These are phyloP conservation scores for Hypoxylon sp. DNA, from an alignment of 2,329 filamentous ascomycete species.

Conservation along the genomic window DNA sequence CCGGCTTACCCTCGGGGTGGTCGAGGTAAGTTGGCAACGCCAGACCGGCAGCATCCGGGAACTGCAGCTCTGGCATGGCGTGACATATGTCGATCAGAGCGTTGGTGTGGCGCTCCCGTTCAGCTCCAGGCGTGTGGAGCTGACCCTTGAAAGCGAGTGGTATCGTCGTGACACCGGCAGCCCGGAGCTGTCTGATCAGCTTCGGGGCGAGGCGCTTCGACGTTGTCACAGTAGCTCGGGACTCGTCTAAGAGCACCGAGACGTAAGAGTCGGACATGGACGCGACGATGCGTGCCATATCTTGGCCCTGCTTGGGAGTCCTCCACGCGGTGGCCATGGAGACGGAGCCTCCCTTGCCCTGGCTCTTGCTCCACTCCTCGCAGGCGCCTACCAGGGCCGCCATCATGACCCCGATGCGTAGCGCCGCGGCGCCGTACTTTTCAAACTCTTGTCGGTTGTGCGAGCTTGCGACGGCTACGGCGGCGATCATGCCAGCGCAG, in stretches of 20 bases:
- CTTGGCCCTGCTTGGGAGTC: slow-evolving; percentile 23
- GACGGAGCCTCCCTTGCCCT: slow-evolving; percentile 26
- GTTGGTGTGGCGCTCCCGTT: slow-evolving; percentile 20
- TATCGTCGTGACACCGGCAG: slow-evolving; percentile 26
- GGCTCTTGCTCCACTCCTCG: slow-evolving; percentile 37
- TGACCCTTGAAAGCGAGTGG: slow-evolving; percentile 5
- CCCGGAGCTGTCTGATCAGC: slow-evolving; percentile 40
- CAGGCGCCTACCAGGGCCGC: slow-evolving; percentile 49
- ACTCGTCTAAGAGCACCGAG: slow-evolving; percentile 49
- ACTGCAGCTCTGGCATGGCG: slow-evolving; percentile 41
- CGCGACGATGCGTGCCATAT: slow-evolving; percentile 23
- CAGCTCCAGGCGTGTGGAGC: background rate
- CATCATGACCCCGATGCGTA: slow-evolving; percentile 50
- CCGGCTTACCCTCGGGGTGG: slow-evolving; percentile 25
- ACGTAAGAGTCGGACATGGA: slow-evolving; percentile 45
- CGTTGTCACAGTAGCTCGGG: slow-evolving; percentile 48
- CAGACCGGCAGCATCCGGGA: slow-evolving; percentile 44
- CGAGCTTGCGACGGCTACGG: slow-evolving; percentile 48
- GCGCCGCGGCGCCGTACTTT: slow-evolving; percentile 47
- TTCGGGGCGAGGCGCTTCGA: slow-evolving; percentile 9
- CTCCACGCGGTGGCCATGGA: slow-evolving; percentile 39
- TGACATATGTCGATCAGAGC: slow-evolving; percentile 42
- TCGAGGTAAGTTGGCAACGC: slow-evolving; percentile 36
- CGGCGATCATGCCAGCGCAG: slow-evolving; percentile 51
- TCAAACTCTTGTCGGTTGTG: slow-evolving; percentile 41